Evolutionary conservation across 2,329 filamentous ascomycete genomes (phyloP).

Genomic region (Clonostachys solani): DNA sequence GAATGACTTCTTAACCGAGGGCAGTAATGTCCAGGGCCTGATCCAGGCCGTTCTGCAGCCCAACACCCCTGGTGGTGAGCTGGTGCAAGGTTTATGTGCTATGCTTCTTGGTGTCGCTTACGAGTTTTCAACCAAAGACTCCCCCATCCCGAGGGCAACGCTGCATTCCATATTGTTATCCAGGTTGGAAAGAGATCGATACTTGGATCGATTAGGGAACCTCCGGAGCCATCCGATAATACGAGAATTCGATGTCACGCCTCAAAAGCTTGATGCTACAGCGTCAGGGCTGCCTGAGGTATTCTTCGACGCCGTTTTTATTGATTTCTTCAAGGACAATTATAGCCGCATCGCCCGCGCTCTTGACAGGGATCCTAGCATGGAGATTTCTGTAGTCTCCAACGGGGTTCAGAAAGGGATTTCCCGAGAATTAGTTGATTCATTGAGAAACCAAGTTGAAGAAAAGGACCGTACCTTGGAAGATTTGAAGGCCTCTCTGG

Average conservation of each 20-base stretch:
- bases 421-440: slow-evolving; percentile 89
- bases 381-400: slow-evolving; percentile 77
- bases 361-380: slow-evolving; percentile 84
- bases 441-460: slow-evolving; percentile 70
- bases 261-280: slow-evolving; percentile 57
- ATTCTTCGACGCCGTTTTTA: slow-evolving; percentile 80
- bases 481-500: slow-evolving; percentile 37
- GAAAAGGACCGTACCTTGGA: slow-evolving; percentile 58
- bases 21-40: slow-evolving; percentile 84
- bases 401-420: slow-evolving; percentile 85
- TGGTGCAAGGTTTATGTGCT: slow-evolving; percentile 79
- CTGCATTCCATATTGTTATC: slow-evolving; percentile 75
- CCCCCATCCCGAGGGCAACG: slow-evolving; percentile 76
- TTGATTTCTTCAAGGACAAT: slow-evolving; percentile 95
- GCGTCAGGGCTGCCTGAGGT: slow-evolving; percentile 63
- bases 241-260: slow-evolving; percentile 84
- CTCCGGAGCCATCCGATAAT: slow-evolving; percentile 75
- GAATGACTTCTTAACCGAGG: slow-evolving; percentile 89
- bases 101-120: slow-evolving; percentile 85
- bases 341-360: slow-evolving; percentile 80
- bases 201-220: slow-evolving; percentile 75
- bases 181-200: slow-evolving; percentile 79
- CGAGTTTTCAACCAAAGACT: slow-evolving; percentile 97
- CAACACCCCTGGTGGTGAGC: slow-evolving; percentile 49
- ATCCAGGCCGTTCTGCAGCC: slow-evolving; percentile 68